A percentile compares a stretch with the other conserved stretches of the same genome.
Conservation (phyloP, 768 basidiomycete species). For the Crucibulum laeve region DNA sequence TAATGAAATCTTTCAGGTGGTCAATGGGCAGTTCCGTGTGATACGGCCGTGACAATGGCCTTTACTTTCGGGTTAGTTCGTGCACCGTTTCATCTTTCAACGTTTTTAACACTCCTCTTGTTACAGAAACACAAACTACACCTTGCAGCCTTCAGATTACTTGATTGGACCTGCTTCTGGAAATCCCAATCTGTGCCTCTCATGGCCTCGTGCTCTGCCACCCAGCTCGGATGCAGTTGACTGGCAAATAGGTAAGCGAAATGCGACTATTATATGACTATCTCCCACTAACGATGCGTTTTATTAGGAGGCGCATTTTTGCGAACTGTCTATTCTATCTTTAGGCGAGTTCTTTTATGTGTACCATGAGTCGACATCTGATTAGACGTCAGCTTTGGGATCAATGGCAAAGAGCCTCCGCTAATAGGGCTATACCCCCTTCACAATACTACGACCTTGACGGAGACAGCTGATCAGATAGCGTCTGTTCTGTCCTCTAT, state of each 20-base stretch:
- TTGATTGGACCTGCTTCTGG: conserved; percentile 66
- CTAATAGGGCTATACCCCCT: conserved; percentile 74
- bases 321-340: conserved; percentile 74
- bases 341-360: conserved; percentile 44
- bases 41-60: conserved; percentile 50
- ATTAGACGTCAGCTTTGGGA: conserved; percentile 54
- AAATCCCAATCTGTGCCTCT: conserved; percentile 62
- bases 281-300: conserved; percentile 1
- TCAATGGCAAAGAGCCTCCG: conserved; percentile 68
- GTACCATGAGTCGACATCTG: neutral
- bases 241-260: conserved; percentile 69
- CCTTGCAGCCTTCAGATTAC: conserved; percentile 72
- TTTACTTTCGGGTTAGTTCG: conserved; percentile 64
- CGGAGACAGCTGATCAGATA: conserved; percentile 36
- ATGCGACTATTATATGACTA: neutral
- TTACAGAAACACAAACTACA: conserved; percentile 35
- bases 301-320: conserved; percentile 58
- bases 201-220: conserved; percentile 67
- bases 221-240: conserved; percentile 75
- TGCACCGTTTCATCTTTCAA: neutral
- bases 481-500: conserved; percentile 52
- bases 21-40: conserved; percentile 76
- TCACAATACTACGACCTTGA: conserved; percentile 35
- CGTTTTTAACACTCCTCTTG: neutral
- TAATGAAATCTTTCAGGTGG: conserved; percentile 33